Evolutionary conservation across 305 asterid species (phyloP).

Genomic region (Fraxinus dipetala): DNA sequence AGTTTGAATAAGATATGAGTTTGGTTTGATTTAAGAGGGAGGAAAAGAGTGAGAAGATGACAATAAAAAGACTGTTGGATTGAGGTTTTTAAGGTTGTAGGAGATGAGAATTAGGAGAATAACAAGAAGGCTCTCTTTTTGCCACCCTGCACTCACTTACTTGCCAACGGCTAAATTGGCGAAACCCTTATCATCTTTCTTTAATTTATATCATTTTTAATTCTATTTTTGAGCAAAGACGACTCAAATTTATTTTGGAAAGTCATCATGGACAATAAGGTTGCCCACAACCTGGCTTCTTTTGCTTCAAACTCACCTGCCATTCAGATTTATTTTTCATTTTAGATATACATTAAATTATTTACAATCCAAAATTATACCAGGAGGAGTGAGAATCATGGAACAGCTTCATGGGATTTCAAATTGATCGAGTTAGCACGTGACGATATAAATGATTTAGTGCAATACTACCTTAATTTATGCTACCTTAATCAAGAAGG

Average conservation of each 20-base stretch:
- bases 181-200: conserved; percentile 28
- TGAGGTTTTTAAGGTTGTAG: conserved; percentile 46
- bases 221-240: background rate
- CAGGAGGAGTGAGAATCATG: background rate
- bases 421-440: background rate
- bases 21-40: conserved; percentile 62
- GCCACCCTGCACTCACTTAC: conserved; percentile 55
- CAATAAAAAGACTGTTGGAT: conserved; percentile 41
- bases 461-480: background rate
- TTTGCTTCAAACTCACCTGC: background rate
- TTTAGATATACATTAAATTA: background rate
- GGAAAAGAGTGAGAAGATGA: conserved; percentile 33
- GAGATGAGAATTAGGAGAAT: conserved; percentile 76
- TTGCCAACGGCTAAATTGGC: conserved; percentile 38
- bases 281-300: background rate
- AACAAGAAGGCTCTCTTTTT: conserved; percentile 79
- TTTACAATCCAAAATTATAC: background rate
- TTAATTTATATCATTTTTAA: background rate
- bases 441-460: background rate
- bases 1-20: conserved; percentile 54
- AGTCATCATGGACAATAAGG: background rate
- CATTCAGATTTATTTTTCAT: conserved; percentile 8
- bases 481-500: background rate
- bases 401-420: background rate
- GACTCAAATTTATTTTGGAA: background rate